Evolutionary conservation across 345 rosid species (phyloP).

Genomic region (Rhodamnia rubescens): DNA sequence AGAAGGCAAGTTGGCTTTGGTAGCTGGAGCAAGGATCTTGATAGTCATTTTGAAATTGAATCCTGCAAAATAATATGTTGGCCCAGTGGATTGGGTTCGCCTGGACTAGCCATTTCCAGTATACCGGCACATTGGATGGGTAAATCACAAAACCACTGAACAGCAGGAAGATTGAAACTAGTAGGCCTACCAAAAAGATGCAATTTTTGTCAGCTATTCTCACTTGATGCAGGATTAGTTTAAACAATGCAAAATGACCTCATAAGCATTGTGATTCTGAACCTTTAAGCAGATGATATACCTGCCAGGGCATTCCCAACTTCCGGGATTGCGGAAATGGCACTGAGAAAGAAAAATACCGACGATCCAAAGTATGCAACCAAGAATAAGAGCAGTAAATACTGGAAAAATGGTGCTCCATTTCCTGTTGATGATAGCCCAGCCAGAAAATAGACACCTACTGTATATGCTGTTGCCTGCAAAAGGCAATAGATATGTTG

Average conservation of each 20-base stretch:
- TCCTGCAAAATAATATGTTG: conserved; percentile 16
- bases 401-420: conserved; percentile 9
- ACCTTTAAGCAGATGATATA: background rate
- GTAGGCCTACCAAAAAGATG: conserved; percentile 5
- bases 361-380: conserved; percentile 22
- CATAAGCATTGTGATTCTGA: background rate
- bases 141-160: conserved; percentile 18
- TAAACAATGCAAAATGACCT: background rate
- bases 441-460: conserved; percentile 14
- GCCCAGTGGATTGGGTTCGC: conserved; percentile 21
- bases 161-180: conserved; percentile 20
- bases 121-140: conserved; percentile 14
- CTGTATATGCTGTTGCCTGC: conserved; percentile 16
- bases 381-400: conserved; percentile 6
- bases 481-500: background rate
- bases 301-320: conserved; percentile 27
- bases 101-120: conserved; percentile 21
- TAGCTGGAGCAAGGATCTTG: conserved; percentile 11
- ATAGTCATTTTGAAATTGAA: conserved; percentile 7
- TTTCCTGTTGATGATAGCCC: conserved; percentile 11
- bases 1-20: conserved; percentile 12
- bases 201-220: background rate
- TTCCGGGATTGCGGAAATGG: conserved; percentile 24
- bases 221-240: background rate
- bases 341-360: conserved; percentile 14